Conservation (phyloP, 169 alveolate genomes). For the Cryptosporidium ryanae region DNA sequence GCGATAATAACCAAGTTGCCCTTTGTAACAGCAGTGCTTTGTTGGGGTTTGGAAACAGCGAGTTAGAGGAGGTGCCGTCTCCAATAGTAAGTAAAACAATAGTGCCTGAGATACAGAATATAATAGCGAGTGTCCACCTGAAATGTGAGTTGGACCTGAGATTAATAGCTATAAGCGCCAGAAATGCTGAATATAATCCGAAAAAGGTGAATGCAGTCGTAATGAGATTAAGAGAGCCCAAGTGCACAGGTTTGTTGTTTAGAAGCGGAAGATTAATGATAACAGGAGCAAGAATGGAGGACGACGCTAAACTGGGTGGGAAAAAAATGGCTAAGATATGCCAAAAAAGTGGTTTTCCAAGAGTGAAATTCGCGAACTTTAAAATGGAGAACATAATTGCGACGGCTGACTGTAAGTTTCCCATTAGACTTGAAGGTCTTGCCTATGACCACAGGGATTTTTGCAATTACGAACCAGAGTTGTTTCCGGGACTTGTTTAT, state of each 20-base stretch:
- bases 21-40: no score
- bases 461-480: slow-evolving; percentile 97
- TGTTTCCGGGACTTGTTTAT: slow-evolving; percentile 96
- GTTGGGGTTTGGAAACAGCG: not conserved
- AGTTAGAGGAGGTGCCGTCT: not conserved
- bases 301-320: slow-evolving; percentile 91
- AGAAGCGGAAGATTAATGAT: slow-evolving; percentile 95
- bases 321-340: slow-evolving; percentile 94
- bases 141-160: slow-evolving; percentile 90
- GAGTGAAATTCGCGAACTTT: slow-evolving; percentile 89
- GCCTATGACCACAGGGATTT: slow-evolving; percentile 91
- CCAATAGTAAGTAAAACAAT: slow-evolving; percentile 76
- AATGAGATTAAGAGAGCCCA: slow-evolving; percentile 95
- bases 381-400: slow-evolving; percentile 98
- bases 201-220: slow-evolving; percentile 96
- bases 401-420: slow-evolving; percentile 95
- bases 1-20: no score
- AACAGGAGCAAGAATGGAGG: slow-evolving; percentile 96
- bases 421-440: slow-evolving; percentile 96
- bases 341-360: slow-evolving; percentile 90
- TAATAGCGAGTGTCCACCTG: slow-evolving; percentile 94
- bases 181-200: slow-evolving; percentile 97
- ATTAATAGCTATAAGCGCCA: slow-evolving; percentile 92
- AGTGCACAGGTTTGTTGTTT: slow-evolving; percentile 95
- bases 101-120: slow-evolving; percentile 91